Evolutionary conservation across 345 rosid genomes (phyloP), one percentile per base, ranked within the genome.

Genomic region (Salix purpurea): DNA sequence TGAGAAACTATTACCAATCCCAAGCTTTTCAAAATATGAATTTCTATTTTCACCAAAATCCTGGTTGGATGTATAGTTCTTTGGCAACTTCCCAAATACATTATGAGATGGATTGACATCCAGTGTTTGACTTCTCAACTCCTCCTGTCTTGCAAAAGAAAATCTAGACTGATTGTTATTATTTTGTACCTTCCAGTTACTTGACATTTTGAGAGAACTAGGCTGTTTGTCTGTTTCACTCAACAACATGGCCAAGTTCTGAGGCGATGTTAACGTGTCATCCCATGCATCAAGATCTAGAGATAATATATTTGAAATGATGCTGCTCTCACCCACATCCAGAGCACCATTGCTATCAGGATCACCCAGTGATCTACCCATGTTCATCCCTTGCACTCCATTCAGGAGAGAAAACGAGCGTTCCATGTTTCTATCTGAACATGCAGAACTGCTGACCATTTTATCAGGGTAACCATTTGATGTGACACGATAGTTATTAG

Each of bases 71-170:
- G 89, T 64, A 66, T 74, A 83, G 79, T 69, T 86, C 74, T 77
- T 85, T 40, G 83, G 77, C 60, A 83, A 67, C 74, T 88, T 89
- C 62, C 88, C 85, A 67, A 74, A 77, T 30, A 68, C 75, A 76
- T 72, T 76, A 76, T 75, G 83, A 9, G 90, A 70, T 7, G 79
- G 77, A 69, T 84, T 83, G 66, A 32, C 73, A 54, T 88, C 89
- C 80, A 71, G 76, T 42, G 73, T 70, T 73, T 84, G 91, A 75
- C 80, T 79, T 48, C 74, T 86, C 2, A 87, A 76, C 36, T 86
- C 94, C 32, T 91, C 97, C 70, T 90, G 90, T 77, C 97, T 84
- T 0, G 99, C 97, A 80, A 91, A 91, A 30, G 97, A 91, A 84
- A 95, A 93, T 79, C 94, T 89, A 67, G 97, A 93, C 82, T 95